These are phyloP conservation scores for Syncephalastrum contaminatum DNA, from an alignment of 371 early-diverging fungal species.

Conservation along the genomic window DNA sequence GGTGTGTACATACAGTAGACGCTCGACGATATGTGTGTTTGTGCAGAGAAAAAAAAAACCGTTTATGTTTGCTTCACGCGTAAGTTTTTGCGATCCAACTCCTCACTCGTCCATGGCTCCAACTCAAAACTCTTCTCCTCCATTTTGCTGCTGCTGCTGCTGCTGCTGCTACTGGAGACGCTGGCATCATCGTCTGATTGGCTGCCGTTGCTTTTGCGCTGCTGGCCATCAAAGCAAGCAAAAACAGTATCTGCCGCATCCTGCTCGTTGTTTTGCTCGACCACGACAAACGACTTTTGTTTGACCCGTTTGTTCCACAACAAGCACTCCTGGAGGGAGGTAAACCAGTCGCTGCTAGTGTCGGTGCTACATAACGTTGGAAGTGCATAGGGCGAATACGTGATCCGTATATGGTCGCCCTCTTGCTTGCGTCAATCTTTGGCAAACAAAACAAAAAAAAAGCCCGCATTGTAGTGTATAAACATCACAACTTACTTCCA, in stretches of 20 bases:
- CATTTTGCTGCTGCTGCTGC: background rate
- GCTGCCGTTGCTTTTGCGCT: too few relatives aligned
- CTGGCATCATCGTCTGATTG: too few relatives aligned
- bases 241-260: background rate
- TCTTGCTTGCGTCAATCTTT: slow-evolving; percentile 25
- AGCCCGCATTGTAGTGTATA: too few relatives aligned
- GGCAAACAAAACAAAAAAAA: too few relatives aligned
- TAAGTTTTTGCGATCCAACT: slow-evolving; percentile 1
- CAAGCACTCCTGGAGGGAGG: slow-evolving; percentile 70
- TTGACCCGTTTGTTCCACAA: slow-evolving; percentile 82
- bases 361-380: slow-evolving; percentile 78
- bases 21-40: too few relatives aligned
- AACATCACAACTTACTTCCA: slow-evolving; percentile 43
- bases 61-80: background rate
- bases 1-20: too few relatives aligned
- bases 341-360: slow-evolving; percentile 82
- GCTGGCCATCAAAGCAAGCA: too few relatives aligned
- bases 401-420: slow-evolving; percentile 88
- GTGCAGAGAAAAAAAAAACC: too few relatives aligned
- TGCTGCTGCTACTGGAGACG: too few relatives aligned
- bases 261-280: slow-evolving; percentile 4
- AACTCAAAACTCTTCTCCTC: slow-evolving; percentile 3
- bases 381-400: slow-evolving; percentile 81
- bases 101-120: slow-evolving; percentile 5
- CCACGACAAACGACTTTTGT: slow-evolving; percentile 38